Evolutionary conservation across 2,329 filamentous ascomycete species (phyloP), one percentile per base, ranked within the genome.

Genomic region (Fusarium burgessii): DNA sequence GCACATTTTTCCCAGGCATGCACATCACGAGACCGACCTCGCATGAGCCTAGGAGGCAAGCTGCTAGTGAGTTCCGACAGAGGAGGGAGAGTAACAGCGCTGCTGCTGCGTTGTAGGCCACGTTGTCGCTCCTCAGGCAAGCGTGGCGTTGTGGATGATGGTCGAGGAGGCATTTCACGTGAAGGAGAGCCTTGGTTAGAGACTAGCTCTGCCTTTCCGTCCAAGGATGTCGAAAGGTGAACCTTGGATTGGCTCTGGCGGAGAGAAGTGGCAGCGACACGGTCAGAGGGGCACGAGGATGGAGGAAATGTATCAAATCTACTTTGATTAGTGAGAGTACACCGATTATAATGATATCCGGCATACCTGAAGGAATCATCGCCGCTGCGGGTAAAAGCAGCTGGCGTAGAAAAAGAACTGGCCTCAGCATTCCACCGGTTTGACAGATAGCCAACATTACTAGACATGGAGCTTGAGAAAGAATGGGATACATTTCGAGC

Each of bases 1-100:
- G 93, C 95, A 82, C 93, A 95, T 62, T 94, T 94, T 77, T 97
- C 93, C 95, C 95, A 98, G 10, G 92, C 93, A 54, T 94, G 90
- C 20, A 94, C 93, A 79, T 98, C 93, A 58, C 93, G 90, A 62
- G 95, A 97, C 61, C 95, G 89, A 58, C 93, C 93, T 60, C 91
- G 90, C 36, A 84, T 82, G 20, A 91, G 82, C 38, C 85, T 84
- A 23, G 87, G 88, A 29, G 87, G 86, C 17, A 89, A 80, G n/a
- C 83, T 80, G 74, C 81, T 83, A 13, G 87, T 88, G 42, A 89
- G 78, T 18, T 84, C 80, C 7, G 86, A 86, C 63, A 88, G 86
- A 52, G 87, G 86, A 27, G 87, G 85, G n/a, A 90, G 82, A 7
- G 87, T 90, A 40, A 91, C 81, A 20, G 91, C 90, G 78, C 92